Percentiles rank a stretch among this genome's conserved stretches.
These are phyloP conservation scores for Colletotrichum chrysophilum DNA, from an alignment of 2,329 filamentous ascomycete genomes.

Conservation along the genomic window DNA sequence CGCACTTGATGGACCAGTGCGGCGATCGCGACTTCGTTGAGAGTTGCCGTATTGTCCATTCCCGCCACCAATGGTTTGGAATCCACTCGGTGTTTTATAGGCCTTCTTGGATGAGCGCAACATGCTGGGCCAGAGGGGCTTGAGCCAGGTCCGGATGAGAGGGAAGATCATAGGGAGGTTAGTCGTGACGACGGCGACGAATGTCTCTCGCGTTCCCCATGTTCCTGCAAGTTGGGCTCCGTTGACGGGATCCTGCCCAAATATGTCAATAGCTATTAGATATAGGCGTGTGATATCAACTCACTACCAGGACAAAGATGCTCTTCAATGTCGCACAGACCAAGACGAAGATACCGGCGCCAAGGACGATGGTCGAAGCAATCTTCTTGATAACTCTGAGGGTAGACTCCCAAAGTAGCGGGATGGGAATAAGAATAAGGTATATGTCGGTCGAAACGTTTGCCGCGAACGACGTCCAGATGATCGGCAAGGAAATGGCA, in stretches of 20 bases:
- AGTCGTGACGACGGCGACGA: slow-evolving; percentile 47
- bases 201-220: slow-evolving; percentile 49
- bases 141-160: slow-evolving; percentile 44
- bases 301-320: slow-evolving; percentile 39
- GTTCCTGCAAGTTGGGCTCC: slow-evolving; percentile 44
- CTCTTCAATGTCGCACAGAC: slow-evolving; percentile 40
- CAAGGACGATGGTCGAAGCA: slow-evolving; percentile 39
- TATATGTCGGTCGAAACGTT: slow-evolving; percentile 65
- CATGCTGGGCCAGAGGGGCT: slow-evolving; percentile 33
- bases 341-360: slow-evolving; percentile 44
- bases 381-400: slow-evolving; percentile 41
- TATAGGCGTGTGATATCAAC: background rate
- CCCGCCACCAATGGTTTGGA: slow-evolving; percentile 20
- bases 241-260: slow-evolving; percentile 40
- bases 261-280: background rate
- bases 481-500: slow-evolving; percentile 53
- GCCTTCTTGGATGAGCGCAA: slow-evolving; percentile 31
- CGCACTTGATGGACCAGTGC: slow-evolving; percentile 29
- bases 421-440: slow-evolving; percentile 61
- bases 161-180: slow-evolving; percentile 52
- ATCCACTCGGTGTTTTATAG: slow-evolving; percentile 16
- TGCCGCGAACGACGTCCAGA: slow-evolving; percentile 55
- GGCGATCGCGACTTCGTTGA: slow-evolving; percentile 29
- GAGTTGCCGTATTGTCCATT: slow-evolving; percentile 19
- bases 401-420: slow-evolving; percentile 49